Evolutionary conservation across 2,329 filamentous ascomycete species (phyloP), one percentile per base, ranked within the genome.

Genomic region (Exophiala aquamarina): DNA sequence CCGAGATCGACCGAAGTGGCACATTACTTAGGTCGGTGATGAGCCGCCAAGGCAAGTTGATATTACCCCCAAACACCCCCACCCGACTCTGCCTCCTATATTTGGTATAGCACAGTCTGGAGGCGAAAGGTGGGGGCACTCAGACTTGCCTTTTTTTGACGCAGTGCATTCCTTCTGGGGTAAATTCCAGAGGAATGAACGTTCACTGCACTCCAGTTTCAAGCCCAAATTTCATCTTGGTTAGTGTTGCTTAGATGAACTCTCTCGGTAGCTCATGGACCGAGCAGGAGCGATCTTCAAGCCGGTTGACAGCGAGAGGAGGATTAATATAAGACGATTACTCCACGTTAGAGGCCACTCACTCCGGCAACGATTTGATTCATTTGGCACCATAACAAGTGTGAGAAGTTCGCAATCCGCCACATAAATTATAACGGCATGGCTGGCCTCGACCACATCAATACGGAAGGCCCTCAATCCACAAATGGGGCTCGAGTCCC

Each of bases 361-460:
- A n/a, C n/a, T n/a, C n/a, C n/a, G n/a, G n/a, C n/a, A n/a, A n/a
- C n/a, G n/a, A n/a, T n/a, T n/a, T n/a, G n/a, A n/a, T n/a, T n/a
- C n/a, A n/a, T n/a, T n/a, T 26, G 23, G 23, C 11, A 11, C 23
- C 23, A 26, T 26, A 26, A 26, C 23, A 6, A 11, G 6, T 26
- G 23, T 26, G n/a, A n/a, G n/a, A n/a, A n/a, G n/a, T n/a, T n/a
- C n/a, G n/a, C n/a, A n/a, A n/a, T n/a, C n/a, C n/a, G n/a, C n/a
- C n/a, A n/a, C n/a, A n/a, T n/a, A n/a, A 9, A 31, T 31, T n/a
- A n/a, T 31, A 31, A 31, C 28, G n/a, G 9, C 15, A 49, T 44
- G 39, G 7, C 40, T 31, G 40, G 34, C 4, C 23, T 40, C 10
- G 40, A 43, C 32, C 26, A 44, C 8, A 49, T 43, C 15, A 21